Evolutionary conservation across 805 yeast genomes (phyloP).

Genomic region (Cyberlindnera sargentensis): DNA sequence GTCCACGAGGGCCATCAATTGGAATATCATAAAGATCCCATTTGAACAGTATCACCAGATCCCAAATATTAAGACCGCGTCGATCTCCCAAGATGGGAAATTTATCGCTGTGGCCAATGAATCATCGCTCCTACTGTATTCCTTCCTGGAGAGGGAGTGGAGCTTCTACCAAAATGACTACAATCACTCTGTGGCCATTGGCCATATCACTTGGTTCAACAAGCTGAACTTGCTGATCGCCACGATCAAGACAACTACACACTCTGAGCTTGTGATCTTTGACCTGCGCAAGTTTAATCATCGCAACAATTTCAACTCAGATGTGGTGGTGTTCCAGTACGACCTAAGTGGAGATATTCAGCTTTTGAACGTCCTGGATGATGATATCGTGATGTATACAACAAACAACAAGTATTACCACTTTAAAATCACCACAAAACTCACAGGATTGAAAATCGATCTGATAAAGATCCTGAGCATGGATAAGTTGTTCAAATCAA

Average conservation of each 20-base stretch:
- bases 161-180: slow-evolving; percentile 22
- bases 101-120: slow-evolving; percentile 20
- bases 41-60: slow-evolving; percentile 18
- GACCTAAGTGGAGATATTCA: slow-evolving; percentile 18
- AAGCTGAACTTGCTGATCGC: slow-evolving; percentile 14
- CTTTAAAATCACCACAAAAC: slow-evolving; percentile 15
- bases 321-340: slow-evolving; percentile 23
- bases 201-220: slow-evolving; percentile 17
- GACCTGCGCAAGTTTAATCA: slow-evolving; percentile 16
- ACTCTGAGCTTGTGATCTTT: slow-evolving; percentile 20
- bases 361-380: slow-evolving; percentile 14
- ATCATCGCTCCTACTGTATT: slow-evolving; percentile 16
- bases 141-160: slow-evolving; percentile 21
- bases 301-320: slow-evolving; percentile 17
- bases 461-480: slow-evolving; percentile 10
- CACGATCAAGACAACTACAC: slow-evolving; percentile 13
- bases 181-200: slow-evolving; percentile 15
- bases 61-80: slow-evolving; percentile 11
- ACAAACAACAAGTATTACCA: slow-evolving; percentile 15
- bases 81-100: slow-evolving; percentile 20
- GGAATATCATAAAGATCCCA: slow-evolving; percentile 19
- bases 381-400: slow-evolving; percentile 19
- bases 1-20: slow-evolving; percentile 11
- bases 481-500: slow-evolving; percentile 11
- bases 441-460: slow-evolving; percentile 17